Conservation (phyloP, 257 asterid genomes). For the Rubia yunnanensis region DNA sequence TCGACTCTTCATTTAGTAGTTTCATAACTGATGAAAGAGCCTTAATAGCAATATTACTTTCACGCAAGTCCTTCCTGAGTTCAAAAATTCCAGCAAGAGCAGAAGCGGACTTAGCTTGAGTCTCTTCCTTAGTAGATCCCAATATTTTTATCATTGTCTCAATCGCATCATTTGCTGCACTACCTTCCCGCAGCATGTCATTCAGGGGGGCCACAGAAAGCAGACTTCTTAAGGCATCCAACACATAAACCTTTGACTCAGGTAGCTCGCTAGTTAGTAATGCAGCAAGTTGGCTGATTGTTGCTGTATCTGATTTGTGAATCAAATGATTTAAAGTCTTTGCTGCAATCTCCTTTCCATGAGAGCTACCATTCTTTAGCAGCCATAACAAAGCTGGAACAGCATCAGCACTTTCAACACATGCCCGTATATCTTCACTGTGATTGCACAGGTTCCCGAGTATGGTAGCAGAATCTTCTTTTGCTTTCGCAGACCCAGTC, state of each 20-base stretch:
- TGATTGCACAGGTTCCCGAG: constrained; percentile 98
- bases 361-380: constrained; percentile 84
- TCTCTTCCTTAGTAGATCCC: constrained; percentile 74
- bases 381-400: constrained; percentile 98
- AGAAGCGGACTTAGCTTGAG: constrained; percentile 83
- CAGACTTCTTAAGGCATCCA: constrained; percentile 85
- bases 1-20: constrained; percentile 67
- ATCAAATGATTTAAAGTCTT: constrained; percentile 95
- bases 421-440: constrained; percentile 98
- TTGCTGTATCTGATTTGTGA: constrained; percentile 97
- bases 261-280: constrained; percentile 85
- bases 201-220: constrained; percentile 77
- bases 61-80: constrained; percentile 88
- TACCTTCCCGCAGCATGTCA: constrained; percentile 89
- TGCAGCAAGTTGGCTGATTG: constrained; percentile 97
- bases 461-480: constrained; percentile 95
- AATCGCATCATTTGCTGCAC: constrained; percentile 96
- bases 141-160: constrained; percentile 87
- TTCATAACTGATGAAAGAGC: constrained; percentile 56
- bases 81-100: constrained; percentile 84
- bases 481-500: constrained; percentile 93
- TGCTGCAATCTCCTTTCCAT: constrained; percentile 96
- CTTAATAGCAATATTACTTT: constrained; percentile 60
- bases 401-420: constrained; percentile 99
- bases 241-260: constrained; percentile 85